Evolutionary conservation across 2,329 filamentous ascomycete species (phyloP).

Genomic region (Pseudogymnoascus sp.): DNA sequence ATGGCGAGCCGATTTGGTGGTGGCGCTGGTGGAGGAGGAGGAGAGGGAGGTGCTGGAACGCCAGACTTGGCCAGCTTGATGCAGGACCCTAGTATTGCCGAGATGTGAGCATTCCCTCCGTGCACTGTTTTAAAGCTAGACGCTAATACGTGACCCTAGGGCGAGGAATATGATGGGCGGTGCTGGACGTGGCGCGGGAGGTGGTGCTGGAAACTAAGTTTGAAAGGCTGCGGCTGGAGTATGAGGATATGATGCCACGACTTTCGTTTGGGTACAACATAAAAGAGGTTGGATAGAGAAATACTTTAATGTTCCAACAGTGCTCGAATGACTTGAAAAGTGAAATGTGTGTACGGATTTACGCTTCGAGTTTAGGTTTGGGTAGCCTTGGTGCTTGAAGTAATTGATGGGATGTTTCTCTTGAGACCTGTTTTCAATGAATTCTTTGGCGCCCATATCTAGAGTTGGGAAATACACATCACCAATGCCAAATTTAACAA

Average conservation of each 20-base stretch:
- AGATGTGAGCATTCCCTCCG: conserved; percentile 63
- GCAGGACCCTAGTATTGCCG: conserved; percentile 84
- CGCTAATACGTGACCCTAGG: conserved; percentile 32
- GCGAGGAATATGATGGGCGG: conserved; percentile 62
- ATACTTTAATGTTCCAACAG: neutral
- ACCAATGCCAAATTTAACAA: neutral
- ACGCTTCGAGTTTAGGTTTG: neutral
- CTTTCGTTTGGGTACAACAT: conserved; percentile 5
- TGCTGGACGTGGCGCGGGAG: conserved; percentile 29
- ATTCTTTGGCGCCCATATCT: neutral
- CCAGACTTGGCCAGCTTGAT: conserved; percentile 80
- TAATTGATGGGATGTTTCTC: neutral
- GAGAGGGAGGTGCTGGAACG: conserved; percentile 57
- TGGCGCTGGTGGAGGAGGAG: conserved; percentile 40
- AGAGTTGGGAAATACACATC: neutral
- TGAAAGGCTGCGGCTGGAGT: neutral
- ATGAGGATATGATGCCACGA: conserved; percentile 8
- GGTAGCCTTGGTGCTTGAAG: neutral
- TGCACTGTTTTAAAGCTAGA: neutral
- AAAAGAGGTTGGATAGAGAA: conserved; percentile 2
- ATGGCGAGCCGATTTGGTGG: conserved; percentile 71
- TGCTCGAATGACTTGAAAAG: neutral
- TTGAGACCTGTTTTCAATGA: neutral
- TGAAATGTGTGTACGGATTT: neutral
- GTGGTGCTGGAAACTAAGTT: conserved; percentile 20